phyloP scores from a whole-genome alignment of 345 rosid species.

The Durio zibethinus region DNA sequence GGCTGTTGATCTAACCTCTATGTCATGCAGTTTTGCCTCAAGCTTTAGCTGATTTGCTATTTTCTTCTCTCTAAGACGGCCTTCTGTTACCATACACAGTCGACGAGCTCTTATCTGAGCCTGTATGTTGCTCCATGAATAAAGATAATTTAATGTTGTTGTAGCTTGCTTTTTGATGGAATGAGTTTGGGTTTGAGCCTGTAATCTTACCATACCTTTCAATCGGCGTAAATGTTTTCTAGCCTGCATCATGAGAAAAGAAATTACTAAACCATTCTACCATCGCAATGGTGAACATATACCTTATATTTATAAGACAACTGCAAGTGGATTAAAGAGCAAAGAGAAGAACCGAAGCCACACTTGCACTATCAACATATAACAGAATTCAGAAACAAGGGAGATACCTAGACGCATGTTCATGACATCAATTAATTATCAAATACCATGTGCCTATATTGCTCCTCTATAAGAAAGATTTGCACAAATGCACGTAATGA shows the following conservation, averaged over 20 bases:
- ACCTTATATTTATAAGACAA: not conserved
- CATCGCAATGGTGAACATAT: not conserved
- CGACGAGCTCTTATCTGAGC: conserved; percentile 65
- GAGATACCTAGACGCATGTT: not conserved
- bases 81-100: conserved; percentile 73
- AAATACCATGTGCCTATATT: not conserved
- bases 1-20: conserved; percentile 52
- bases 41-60: conserved; percentile 90
- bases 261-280: not conserved
- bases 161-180: conserved; percentile 63
- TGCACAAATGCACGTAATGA: not conserved
- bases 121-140: conserved; percentile 85
- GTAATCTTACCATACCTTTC: conserved; percentile 60
- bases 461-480: not conserved
- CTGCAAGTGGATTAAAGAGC: not conserved
- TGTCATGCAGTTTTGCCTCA: conserved; percentile 84
- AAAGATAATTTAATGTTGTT: conserved; percentile 59
- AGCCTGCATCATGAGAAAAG: conserved; percentile 47
- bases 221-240: conserved; percentile 61
- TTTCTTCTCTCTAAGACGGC: conserved; percentile 67
- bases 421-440: not conserved
- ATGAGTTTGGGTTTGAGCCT: conserved; percentile 37
- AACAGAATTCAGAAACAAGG: not conserved
- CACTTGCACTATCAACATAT: not conserved
- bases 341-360: not conserved